Evolutionary conservation across 257 asterid genomes (phyloP).

Genomic region (Apocynum venetum): DNA sequence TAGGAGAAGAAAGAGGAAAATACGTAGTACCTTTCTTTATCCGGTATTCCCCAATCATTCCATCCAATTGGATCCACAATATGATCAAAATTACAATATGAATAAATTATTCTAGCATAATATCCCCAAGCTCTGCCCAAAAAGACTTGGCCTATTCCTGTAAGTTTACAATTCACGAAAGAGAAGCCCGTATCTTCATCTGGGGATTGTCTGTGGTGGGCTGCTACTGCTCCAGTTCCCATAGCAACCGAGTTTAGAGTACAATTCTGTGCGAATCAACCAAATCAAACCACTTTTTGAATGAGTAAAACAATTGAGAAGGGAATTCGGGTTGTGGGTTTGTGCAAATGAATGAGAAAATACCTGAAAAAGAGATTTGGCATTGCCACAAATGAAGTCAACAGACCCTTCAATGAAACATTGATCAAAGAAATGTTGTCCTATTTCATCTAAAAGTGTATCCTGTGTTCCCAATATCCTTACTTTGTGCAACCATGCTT

Average conservation of each 20-base stretch:
- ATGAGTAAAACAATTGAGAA: not conserved
- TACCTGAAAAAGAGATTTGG: slow-evolving; percentile 68
- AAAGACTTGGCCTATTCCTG: slow-evolving; percentile 44
- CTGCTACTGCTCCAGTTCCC: slow-evolving; percentile 62
- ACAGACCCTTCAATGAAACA: slow-evolving; percentile 68
- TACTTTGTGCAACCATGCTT: slow-evolving; percentile 55
- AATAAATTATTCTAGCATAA: slow-evolving; percentile 47
- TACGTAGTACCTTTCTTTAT: slow-evolving; percentile 32
- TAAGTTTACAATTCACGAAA: slow-evolving; percentile 53
- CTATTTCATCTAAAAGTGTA: slow-evolving; percentile 60
- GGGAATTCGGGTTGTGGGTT: not conserved
- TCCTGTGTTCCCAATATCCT: slow-evolving; percentile 80
- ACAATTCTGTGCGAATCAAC: slow-evolving; percentile 43
- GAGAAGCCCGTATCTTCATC: slow-evolving; percentile 73
- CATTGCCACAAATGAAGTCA: slow-evolving; percentile 80
- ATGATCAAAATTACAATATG: slow-evolving; percentile 34
- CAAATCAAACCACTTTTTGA: not conserved
- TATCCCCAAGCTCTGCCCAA: slow-evolving; percentile 88
- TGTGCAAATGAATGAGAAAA: not conserved
- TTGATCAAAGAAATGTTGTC: slow-evolving; percentile 54
- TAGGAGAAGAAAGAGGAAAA: too few species aligned
- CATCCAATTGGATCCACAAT: slow-evolving; percentile 55
- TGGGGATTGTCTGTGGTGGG: slow-evolving; percentile 49
- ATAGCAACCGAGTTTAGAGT: slow-evolving; percentile 37
- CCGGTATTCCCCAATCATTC: slow-evolving; percentile 48